Conservation (phyloP, 1,139 yeast genomes). For the Hyphopichia wangnamkhiaoensis region DNA sequence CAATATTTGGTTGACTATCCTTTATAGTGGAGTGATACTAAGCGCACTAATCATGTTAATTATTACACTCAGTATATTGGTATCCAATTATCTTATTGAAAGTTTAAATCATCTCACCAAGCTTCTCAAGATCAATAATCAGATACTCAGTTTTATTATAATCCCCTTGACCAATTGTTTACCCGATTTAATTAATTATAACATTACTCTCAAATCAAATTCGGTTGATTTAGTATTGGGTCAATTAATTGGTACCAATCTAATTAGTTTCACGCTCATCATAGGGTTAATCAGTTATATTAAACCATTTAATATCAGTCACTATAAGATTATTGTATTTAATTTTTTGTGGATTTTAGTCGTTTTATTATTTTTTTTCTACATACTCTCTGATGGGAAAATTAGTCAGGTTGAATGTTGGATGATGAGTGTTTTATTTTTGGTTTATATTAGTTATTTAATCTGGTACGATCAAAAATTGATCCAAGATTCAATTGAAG, state of each 20-base stretch:
- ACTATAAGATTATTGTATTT: constrained; percentile 22
- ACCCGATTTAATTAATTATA: constrained; percentile 43
- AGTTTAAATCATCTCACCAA: constrained; percentile 32
- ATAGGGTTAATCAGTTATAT: constrained; percentile 36
- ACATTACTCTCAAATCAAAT: constrained; percentile 30
- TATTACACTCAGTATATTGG: constrained; percentile 31
- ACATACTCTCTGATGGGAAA: constrained; percentile 51
- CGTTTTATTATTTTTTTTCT: constrained; percentile 39
- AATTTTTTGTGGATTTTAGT: constrained; percentile 37
- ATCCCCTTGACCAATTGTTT: constrained; percentile 43
- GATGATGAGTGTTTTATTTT: constrained; percentile 41
- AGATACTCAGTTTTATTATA: constrained; percentile 35
- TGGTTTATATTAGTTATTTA: constrained; percentile 34
- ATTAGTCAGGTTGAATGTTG: constrained; percentile 49
- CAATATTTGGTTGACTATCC: constrained; percentile 11
- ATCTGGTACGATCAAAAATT: constrained; percentile 22
- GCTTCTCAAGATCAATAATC: constrained; percentile 27
- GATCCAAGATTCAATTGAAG: constrained; percentile 14
- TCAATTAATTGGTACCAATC: constrained; percentile 41
- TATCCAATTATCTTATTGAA: constrained; percentile 37
- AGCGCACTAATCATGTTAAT: constrained; percentile 19
- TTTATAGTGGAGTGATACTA: constrained; percentile 19
- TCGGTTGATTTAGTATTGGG: constrained; percentile 42
- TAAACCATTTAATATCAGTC: constrained; percentile 24
- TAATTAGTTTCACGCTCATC: constrained; percentile 38